phyloP scores from a whole-genome alignment of 495 filamentous ascomycete genomes.

The Tuber calosporum region DNA sequence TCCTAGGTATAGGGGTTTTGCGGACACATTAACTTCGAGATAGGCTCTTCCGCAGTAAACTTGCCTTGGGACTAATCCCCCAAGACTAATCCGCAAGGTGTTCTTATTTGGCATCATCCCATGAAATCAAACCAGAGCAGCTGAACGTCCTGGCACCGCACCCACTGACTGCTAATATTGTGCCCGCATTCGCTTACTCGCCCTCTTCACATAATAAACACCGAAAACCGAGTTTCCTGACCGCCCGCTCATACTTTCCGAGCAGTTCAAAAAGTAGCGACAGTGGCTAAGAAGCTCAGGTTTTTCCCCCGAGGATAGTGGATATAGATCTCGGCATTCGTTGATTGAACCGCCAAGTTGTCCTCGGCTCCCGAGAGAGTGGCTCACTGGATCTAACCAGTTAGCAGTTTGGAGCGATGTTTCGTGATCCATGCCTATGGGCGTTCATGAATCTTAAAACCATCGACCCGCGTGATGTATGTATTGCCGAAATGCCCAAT shows the following conservation, averaged over 20 bases:
- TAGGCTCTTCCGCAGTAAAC: neutral
- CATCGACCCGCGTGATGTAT: neutral
- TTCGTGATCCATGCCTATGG: neutral
- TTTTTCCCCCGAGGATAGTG: neutral
- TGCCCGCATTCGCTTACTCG: neutral
- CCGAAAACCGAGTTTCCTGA: neutral
- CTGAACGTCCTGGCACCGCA: neutral
- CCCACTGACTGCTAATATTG: neutral
- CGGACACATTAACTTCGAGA: neutral
- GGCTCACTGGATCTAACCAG: neutral
- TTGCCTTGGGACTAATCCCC: neutral
- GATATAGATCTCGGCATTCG: neutral
- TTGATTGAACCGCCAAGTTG: neutral
- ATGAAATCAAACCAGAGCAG: neutral
- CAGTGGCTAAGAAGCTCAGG: neutral
- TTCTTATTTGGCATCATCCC: neutral
- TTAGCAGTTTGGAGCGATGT: neutral
- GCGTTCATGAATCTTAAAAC: neutral
- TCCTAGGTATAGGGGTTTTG: neutral
- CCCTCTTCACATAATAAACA: neutral
- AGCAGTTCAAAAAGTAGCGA: neutral
- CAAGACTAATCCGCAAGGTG: neutral
- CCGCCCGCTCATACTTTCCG: neutral
- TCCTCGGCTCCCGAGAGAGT: neutral
- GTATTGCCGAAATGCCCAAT: neutral